Base-by-base conservation (phyloP, 1,284 basidiomycete genomes). In the Heterobasidion irregulare region DNA sequence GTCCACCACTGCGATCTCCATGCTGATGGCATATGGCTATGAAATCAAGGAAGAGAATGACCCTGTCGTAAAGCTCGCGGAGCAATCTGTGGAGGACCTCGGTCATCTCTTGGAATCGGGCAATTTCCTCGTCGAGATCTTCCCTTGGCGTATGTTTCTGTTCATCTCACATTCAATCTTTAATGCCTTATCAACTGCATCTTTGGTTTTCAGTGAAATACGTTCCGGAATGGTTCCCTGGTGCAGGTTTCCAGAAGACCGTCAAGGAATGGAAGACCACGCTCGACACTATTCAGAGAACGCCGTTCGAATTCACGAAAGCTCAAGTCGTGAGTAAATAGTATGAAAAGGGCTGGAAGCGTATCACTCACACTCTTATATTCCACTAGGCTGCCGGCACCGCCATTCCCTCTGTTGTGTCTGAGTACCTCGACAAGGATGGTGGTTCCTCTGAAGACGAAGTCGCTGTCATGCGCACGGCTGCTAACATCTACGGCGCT, bases 211-310 rank as follows among this genome's bases (percentile, higher is more conserved):
- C 56, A 70, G 70, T 72, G 52, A 60, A 60, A 19, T 59, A 68
- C 50, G 16, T 73, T 3, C 72, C 72, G 1, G 54, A 59, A 8
- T 74, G 72, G 71, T 62, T 73, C 43, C 72, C 72, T 13, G 71
- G 71, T 7, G 64, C 69, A 1, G 60, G 57, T 1, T 74, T 72
- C 61, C 65, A 71, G 52, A 57, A 59, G 8, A 33, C 60, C 26
- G 71, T 68, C 12, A 56, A 52, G 55, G 36, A 50, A 47, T 13
- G 65, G 63, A 59, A 49, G 57, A 8, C 41, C 52, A 15, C 59
- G 60, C 53, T 60, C 61, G 38, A 62, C 26, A 41, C n/a, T n/a
- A 10, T 41, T n/a, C 38, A 41, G 43, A 43, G 15, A 18, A 53
- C 43, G 44, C 52, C 15, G 12, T 47, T 18, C 46, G 46, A 47